Conservation (phyloP, 352 stramenopile species). For the Phytophthora europaea region DNA sequence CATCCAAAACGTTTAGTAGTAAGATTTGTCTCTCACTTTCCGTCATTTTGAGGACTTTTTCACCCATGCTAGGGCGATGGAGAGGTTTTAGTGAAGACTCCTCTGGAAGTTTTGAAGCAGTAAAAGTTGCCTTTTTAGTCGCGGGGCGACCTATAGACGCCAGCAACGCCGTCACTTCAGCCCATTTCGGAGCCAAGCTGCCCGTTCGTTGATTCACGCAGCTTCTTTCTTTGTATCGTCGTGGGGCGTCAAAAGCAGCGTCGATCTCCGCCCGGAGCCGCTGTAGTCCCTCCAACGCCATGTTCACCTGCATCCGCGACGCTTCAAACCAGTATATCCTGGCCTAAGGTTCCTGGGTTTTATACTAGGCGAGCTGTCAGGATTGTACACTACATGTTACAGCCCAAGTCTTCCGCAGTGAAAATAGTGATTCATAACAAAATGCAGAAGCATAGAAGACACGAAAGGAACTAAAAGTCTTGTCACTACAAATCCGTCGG, state of each 20-base stretch:
- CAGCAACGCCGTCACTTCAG: constrained; percentile 37
- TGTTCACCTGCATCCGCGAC: constrained; percentile 1
- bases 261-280: constrained; percentile 36
- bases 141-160: constrained; percentile 26
- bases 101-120: neutral
- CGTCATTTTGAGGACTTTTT: constrained; percentile 2
- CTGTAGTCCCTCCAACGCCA: constrained; percentile 30
- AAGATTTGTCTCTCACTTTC: constrained; percentile 12
- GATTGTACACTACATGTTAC: too few relatives aligned
- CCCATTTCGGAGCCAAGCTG: constrained; percentile 30
- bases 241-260: constrained; percentile 33
- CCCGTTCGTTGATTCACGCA: neutral
- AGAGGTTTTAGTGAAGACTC: neutral
- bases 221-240: neutral
- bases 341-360: too few relatives aligned
- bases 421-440: too few relatives aligned
- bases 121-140: neutral
- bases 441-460: too few relatives aligned
- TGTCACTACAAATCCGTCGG: too few relatives aligned
- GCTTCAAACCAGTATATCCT: constrained; percentile 9
- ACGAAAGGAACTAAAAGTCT: too few relatives aligned
- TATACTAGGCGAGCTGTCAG: too few relatives aligned
- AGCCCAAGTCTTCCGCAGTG: too few relatives aligned
- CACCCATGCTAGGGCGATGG: neutral
- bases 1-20: constrained; percentile 5